Base-by-base conservation (phyloP, 768 basidiomycete species). In the Naganishia kalamii region DNA sequence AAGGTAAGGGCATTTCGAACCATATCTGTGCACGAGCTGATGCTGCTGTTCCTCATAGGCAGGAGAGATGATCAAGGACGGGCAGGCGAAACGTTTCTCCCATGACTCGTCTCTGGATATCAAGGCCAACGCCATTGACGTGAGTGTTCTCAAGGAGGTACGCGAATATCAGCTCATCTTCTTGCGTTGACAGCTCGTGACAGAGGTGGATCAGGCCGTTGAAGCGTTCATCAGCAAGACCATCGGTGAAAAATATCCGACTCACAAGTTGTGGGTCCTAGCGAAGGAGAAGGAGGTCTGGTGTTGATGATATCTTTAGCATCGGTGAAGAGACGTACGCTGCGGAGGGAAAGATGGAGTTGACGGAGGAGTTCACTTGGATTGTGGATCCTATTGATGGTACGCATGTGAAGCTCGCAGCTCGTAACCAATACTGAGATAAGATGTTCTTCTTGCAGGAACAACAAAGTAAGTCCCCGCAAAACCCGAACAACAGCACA, bases 331-430 rank as follows among this genome's bases (percentile, higher is more conserved):
- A 98, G 80, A 88, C 88, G 0, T 92, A 88, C 70, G 51, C 43
- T 4, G 52, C 30, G 19, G 62, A 35, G 7, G 70, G 72, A 76
- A 82, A 63, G 82, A 67, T 74, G 19, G 82, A 85, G 15, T 78
- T 94, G 63, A 90, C 89, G 0, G 88, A 96, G 70, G 86, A 86
- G 27, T 92, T 92, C 3, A 98, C 94, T 0, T 99, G 89, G 81
- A 96, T 94, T 71, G 89, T 94, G 41, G 93, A 98, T 77, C 93
- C 93, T 32, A 94, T 96, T 65, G 79, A 79, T 65, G 92, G 57
- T 64, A 17, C 62, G 65, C 19, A 47, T 70, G 68, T 63, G 71
- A 70, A 50, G 70, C 72, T 27, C 68, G 71, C 46, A 69, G 64
- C 23, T 44, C 63, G 17, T 8, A 23, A 23, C 0, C 5, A 37